Percentiles rank a stretch among this genome's conserved stretches.
phyloP scores from a whole-genome alignment of 805 yeast species.

The Sugiyamaella smithiae region DNA sequence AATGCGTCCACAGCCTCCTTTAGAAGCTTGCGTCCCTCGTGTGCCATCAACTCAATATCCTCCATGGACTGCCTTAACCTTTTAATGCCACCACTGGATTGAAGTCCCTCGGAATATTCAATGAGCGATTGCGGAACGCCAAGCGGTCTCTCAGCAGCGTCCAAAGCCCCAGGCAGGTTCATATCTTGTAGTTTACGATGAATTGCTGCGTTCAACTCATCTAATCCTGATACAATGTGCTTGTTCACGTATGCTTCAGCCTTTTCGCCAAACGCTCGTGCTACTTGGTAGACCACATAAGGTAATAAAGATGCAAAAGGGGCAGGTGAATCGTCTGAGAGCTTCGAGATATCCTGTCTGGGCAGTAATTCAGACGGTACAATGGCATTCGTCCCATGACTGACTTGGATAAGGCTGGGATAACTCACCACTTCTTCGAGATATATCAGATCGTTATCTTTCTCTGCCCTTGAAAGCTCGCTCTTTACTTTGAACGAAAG shows the following conservation, averaged over 20 bases:
- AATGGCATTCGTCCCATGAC: background rate
- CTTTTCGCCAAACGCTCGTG: constrained; percentile 66
- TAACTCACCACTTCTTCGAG: constrained; percentile 57
- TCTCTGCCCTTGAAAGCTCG: constrained; percentile 54
- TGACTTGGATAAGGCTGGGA: constrained; percentile 34
- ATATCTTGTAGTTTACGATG: constrained; percentile 40
- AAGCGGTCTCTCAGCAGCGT: constrained; percentile 54
- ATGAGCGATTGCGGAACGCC: constrained; percentile 57
- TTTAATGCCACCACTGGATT: constrained; percentile 50
- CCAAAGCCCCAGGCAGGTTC: constrained; percentile 61
- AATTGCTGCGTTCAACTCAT: constrained; percentile 25
- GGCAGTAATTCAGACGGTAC: background rate
- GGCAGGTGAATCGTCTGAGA: background rate
- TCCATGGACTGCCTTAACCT: constrained; percentile 42
- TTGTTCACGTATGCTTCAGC: constrained; percentile 50
- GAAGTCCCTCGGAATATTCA: constrained; percentile 54
- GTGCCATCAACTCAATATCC: constrained; percentile 46
- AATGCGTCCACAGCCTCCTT: constrained; percentile 48
- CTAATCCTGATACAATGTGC: constrained; percentile 38
- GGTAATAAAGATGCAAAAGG: constrained; percentile 66
- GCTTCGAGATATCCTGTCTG: too few relatives aligned
- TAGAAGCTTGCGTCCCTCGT: constrained; percentile 42
- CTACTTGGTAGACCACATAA: constrained; percentile 57
- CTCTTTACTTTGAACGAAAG: constrained; percentile 46
- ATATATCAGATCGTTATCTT: constrained; percentile 80